Evolutionary conservation across 495 filamentous ascomycete genomes (phyloP), one percentile per base, ranked within the genome.

Genomic region (Pyrenula aspistea): DNA sequence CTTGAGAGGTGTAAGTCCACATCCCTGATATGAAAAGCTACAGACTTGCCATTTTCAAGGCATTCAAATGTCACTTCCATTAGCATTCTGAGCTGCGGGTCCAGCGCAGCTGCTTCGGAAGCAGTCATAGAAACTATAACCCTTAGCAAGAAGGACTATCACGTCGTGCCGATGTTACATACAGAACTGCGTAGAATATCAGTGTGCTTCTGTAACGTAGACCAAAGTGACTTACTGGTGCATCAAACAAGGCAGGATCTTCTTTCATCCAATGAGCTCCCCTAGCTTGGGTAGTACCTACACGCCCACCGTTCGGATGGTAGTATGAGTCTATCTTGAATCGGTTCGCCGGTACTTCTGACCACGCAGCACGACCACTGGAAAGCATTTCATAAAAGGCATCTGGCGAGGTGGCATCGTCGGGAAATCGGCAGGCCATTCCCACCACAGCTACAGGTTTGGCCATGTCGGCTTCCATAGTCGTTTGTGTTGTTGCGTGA

Each of bases 341-440:
- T 22, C 76, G 69, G 19, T 57, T 59, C 1, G 56, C 49, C 0
- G 74, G 73, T 10, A 75, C 70, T 21, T 68, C 60, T 0, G 47
- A 68, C 67, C 66, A 59, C 2, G 69, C 68, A 8, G 12, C 76
- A 25, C 70, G 70, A 12, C 75, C 77, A 24, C 76, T 65, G 36
- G 68, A 66, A 23, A 82, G 61, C 59, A 86, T 73, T 25, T 83
- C 63, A 81, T 82, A 87, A 53, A 86, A 73, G 52, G 70, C 73
- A 36, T 73, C 71, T 19, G 77, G 74, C 55, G 56, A 73, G 22
- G 73, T 67, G 47, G 75, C 71, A 53, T 73, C 72, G 20, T 77
- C 79, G 19, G 82, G 80, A 62, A 84, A 75, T n/a, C 80, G 76
- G 57, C 80, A 80, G 22, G 75, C 73, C 69, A 84, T 74, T 49